phyloP scores from a whole-genome alignment of 2,329 filamentous ascomycete species.

The Dactylellina sp. region DNA sequence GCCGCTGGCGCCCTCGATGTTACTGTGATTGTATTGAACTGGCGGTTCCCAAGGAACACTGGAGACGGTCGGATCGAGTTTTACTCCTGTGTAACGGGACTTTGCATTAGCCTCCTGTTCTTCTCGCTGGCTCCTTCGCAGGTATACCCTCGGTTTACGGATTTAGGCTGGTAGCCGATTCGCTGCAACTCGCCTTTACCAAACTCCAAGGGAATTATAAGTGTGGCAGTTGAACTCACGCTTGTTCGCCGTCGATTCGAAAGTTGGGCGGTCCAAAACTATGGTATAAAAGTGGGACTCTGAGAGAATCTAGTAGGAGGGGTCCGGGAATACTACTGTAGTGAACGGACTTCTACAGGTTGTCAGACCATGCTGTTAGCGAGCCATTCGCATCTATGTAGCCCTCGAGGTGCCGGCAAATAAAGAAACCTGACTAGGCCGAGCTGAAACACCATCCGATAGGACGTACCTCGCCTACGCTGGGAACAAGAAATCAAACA shows the following conservation, averaged over 20 bases:
- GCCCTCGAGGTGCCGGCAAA: no score
- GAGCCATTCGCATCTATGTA: conserved; percentile 40
- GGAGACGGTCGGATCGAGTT: conserved; percentile 55
- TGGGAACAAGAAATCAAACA: conserved; percentile 17
- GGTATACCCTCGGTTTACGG: conserved; percentile 3
- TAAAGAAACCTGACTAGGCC: no score
- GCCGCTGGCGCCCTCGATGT: conserved; percentile 57
- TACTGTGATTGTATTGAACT: conserved; percentile 41
- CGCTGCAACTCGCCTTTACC: conserved; percentile 18
- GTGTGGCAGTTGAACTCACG: conserved; percentile 34
- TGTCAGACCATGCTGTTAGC: conserved; percentile 53
- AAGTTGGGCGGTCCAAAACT: conserved; percentile 56
- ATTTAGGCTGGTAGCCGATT: conserved; percentile 39
- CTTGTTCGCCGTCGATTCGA: conserved; percentile 54
- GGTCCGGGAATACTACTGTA: conserved; percentile 35
- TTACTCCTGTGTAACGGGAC: conserved; percentile 51
- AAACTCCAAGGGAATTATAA: neutral
- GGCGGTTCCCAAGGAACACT: conserved; percentile 50
- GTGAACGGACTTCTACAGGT: conserved; percentile 46
- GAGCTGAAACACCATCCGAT: neutral
- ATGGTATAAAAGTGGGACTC: conserved; percentile 36
- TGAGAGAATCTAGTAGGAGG: conserved; percentile 21
- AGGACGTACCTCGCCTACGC: conserved; percentile 22
- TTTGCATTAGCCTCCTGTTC: conserved; percentile 27
- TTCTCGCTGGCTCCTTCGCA: conserved; percentile 9